Evolutionary conservation across 805 yeast genomes (phyloP), one percentile per base, ranked within the genome.

Genomic region (Yarrowia phangngaensis): DNA sequence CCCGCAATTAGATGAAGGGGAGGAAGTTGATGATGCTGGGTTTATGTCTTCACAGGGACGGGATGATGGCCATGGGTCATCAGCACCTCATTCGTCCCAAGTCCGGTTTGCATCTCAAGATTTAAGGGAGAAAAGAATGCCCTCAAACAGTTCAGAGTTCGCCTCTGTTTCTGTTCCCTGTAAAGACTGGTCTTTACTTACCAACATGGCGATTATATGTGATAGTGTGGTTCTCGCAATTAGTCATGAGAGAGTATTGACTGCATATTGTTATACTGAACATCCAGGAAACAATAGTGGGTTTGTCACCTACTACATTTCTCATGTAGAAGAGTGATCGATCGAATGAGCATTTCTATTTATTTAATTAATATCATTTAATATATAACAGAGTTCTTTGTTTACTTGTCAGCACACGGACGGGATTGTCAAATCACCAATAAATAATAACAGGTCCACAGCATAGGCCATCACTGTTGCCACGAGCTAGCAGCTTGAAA

Each of bases 301-400:
- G 1, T 38, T 19, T 19, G 11, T 27, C n/a, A 38, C 45, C 3
- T 38, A 17, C 16, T 38, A 38, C 24, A 38, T 38, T 2, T 27
- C 45, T 17, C 45, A 38, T 27, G 7, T 38, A 26, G 45, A 38
- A 24, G 45, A 38, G 45, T 38, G n/a, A 35, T 1, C 9, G 24
- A 22, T 7, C 9, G 24, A 7, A 22, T 22, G 24, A 7, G 24
- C 7, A 9, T 9, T 22, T 22, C 9, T 7, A 22, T 22, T 22
- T 9, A 9, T 9, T 7, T 7, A 9, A 9, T 22, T 22, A 9
- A n/a, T n/a, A n/a, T n/a, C n/a, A n/a, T n/a, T n/a, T n/a, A n/a
- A n/a, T n/a, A n/a, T n/a, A n/a, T n/a, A n/a, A n/a, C n/a, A n/a
- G n/a, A n/a, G n/a, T n/a, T n/a, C n/a, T n/a, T n/a, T n/a, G n/a